Base-by-base conservation (phyloP, 768 basidiomycete species). In the Tylopilus rubrobrunneus region DNA sequence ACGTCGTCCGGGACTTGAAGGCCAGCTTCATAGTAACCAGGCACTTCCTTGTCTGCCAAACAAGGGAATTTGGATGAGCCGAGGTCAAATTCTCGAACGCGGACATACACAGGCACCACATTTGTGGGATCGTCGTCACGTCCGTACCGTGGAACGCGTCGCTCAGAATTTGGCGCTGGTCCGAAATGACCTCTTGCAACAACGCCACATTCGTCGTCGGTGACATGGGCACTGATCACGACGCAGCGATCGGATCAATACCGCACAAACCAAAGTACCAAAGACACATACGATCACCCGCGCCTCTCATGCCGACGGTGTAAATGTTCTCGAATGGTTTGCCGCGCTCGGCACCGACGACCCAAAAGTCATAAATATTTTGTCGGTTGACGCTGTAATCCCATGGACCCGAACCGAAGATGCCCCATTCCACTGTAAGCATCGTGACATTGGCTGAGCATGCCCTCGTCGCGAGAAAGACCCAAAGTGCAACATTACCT, bases 291-390 rank as follows among this genome's bases (percentile, higher is more conserved):
- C 14, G 34, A 34, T 34, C 34, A 12, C 14, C 34, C 4, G 34
- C 34, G 14, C 34, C 34, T 34, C 34, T 34, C 34, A 40, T 86
- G 8, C 87, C 86, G 19, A 87, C 59, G 0, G 86, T 87, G 62
- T 77, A 85, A 9, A 86, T 64, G 17, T 80, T 82, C 62, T 89
- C 86, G 49, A 75, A 86, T 1, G 54, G 44, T 25, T 31, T 28
- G 14, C 33, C 37, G 6, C 34, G 34, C 34, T 34, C 34, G 14
- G 34, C 14, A 28, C 47, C 21, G 25, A 42, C 23, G 10, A 17
- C 27, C 46, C 23, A 21, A 23, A 36, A 33, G n/a, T 28, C 31
- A 8, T 19, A 51, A 10, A 21, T 36, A 25, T 21, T 28, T 3
- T 27, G 31, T 29, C 31, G 27, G 31, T 49, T 33, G 47, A 31